These are phyloP conservation scores for Rhizodiscina lignyota DNA, from an alignment of 495 filamentous ascomycete genomes.

Conservation along the genomic window DNA sequence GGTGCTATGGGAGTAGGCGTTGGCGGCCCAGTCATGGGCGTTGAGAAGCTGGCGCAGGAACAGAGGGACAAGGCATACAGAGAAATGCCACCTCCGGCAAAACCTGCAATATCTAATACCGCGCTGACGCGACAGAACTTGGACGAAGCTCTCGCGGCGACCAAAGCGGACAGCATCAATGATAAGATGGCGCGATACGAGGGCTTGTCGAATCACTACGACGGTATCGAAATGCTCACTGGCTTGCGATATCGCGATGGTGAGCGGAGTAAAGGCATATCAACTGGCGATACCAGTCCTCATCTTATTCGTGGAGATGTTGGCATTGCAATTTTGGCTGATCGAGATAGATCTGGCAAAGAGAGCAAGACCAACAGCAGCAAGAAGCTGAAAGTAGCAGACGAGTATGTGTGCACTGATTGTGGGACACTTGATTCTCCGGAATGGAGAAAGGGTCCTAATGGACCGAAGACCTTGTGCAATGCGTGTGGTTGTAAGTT, in stretches of 20 bases:
- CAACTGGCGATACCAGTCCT: slow-evolving; percentile 65
- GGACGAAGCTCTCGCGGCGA: slow-evolving; percentile 56
- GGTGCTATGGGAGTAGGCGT: background rate
- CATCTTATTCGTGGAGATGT: slow-evolving; percentile 71
- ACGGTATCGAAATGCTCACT: slow-evolving; percentile 88
- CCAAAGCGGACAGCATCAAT: slow-evolving; percentile 51
- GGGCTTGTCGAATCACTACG: slow-evolving; percentile 55
- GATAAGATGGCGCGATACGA: slow-evolving; percentile 67
- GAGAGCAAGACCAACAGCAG: no score
- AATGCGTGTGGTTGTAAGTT: slow-evolving; percentile 81
- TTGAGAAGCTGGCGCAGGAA: no score
- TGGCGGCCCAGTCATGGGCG: no score
- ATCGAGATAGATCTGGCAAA: slow-evolving; percentile 42
- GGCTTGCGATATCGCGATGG: slow-evolving; percentile 79
- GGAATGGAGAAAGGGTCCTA: slow-evolving; percentile 92
- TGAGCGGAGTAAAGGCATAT: slow-evolving; percentile 76
- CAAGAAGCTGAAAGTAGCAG: slow-evolving; percentile 76
- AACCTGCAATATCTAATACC: slow-evolving; percentile 39
- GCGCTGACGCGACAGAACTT: slow-evolving; percentile 63
- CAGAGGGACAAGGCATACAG: slow-evolving; percentile 14
- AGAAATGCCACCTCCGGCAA: slow-evolving; percentile 53
- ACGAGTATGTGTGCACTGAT: slow-evolving; percentile 93
- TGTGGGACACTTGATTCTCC: slow-evolving; percentile 75
- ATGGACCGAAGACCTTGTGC: slow-evolving; percentile 88
- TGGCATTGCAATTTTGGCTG: slow-evolving; percentile 66